Evolutionary conservation across 495 filamentous ascomycete species (phyloP).

Genomic region (Aspergillus taichungensis): DNA sequence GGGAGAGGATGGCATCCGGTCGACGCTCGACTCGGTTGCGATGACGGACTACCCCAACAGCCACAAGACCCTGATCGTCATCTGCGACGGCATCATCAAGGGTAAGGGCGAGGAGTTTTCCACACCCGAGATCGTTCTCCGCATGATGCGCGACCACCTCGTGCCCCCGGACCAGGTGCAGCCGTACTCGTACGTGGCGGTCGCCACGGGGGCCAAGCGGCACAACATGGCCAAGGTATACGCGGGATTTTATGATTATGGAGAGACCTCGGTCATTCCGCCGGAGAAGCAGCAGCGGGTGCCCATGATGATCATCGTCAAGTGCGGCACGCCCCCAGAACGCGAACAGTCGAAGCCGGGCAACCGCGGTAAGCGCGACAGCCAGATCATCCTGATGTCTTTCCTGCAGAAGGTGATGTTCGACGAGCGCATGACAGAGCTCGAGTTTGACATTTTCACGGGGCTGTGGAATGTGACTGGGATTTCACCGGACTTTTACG

Average conservation of each 20-base stretch:
- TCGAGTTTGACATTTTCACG: conserved; percentile 99
- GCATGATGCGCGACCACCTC: conserved; percentile 92
- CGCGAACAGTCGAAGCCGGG: conserved; percentile 73
- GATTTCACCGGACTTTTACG: conserved; percentile 95
- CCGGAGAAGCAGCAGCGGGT: conserved; percentile 89
- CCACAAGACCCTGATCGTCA: conserved; percentile 90
- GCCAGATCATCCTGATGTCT: conserved; percentile 98
- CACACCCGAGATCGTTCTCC: conserved; percentile 82
- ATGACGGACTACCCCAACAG: conserved; percentile 99
- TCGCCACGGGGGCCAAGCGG: conserved; percentile 89
- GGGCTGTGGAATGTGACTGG: conserved; percentile 97
- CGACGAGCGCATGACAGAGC: conserved; percentile 98
- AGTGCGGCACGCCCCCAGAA: conserved; percentile 90
- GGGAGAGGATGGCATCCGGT: conserved; percentile 83
- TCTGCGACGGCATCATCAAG: conserved; percentile 98
- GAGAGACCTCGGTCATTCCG: conserved; percentile 67
- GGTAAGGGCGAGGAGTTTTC: conserved; percentile 80
- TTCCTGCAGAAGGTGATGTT: conserved; percentile 99
- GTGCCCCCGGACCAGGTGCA: conserved; percentile 70
- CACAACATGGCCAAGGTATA: conserved; percentile 99
- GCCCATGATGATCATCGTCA: conserved; percentile 97
- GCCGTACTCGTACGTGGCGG: conserved; percentile 91
- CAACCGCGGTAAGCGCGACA: conserved; percentile 96
- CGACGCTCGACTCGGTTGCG: conserved; percentile 91
- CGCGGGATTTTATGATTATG: conserved; percentile 96